These are phyloP conservation scores for Aspergillus bridgeri DNA, from an alignment of 495 filamentous ascomycete species.

Conservation along the genomic window DNA sequence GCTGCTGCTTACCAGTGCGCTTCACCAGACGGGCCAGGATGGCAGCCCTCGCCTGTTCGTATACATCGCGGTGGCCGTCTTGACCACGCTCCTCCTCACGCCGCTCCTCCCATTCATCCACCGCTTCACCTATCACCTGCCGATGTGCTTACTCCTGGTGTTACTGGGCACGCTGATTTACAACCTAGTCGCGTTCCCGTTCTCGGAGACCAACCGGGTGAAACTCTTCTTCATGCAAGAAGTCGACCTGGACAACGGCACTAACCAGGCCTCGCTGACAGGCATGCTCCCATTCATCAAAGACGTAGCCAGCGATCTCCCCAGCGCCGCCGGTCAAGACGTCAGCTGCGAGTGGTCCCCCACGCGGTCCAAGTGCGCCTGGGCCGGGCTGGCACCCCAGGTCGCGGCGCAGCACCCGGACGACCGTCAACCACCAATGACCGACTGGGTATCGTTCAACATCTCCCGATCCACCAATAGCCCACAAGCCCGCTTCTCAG, in stretches of 20 bases:
- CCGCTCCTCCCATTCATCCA: slow-evolving; percentile 84
- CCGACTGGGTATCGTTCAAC: slow-evolving; percentile 61
- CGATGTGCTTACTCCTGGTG: slow-evolving; percentile 68
- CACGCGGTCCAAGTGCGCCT: slow-evolving; percentile 64
- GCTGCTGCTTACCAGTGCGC: slow-evolving; percentile 66
- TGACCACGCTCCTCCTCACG: slow-evolving; percentile 70
- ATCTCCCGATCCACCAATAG: slow-evolving; percentile 41
- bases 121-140: slow-evolving; percentile 78
- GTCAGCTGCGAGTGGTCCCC: slow-evolving; percentile 47
- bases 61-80: slow-evolving; percentile 64
- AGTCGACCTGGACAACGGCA: slow-evolving; percentile 70
- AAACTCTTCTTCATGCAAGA: slow-evolving; percentile 86
- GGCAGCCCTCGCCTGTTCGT: slow-evolving; percentile 62
- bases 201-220: slow-evolving; percentile 70
- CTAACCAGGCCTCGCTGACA: slow-evolving; percentile 63
- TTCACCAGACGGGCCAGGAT: slow-evolving; percentile 78
- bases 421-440: slow-evolving; percentile 19
- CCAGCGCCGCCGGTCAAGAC: slow-evolving; percentile 62
- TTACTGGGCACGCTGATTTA: slow-evolving; percentile 78
- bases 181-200: slow-evolving; percentile 86
- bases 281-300: slow-evolving; percentile 72
- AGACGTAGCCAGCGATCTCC: slow-evolving; percentile 61
- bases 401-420: slow-evolving; percentile 35
- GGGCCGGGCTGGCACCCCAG: slow-evolving; percentile 62
- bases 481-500: slow-evolving; percentile 49